These are phyloP conservation scores for Xylaria cubensis DNA, from an alignment of 495 filamentous ascomycete genomes.

Conservation along the genomic window DNA sequence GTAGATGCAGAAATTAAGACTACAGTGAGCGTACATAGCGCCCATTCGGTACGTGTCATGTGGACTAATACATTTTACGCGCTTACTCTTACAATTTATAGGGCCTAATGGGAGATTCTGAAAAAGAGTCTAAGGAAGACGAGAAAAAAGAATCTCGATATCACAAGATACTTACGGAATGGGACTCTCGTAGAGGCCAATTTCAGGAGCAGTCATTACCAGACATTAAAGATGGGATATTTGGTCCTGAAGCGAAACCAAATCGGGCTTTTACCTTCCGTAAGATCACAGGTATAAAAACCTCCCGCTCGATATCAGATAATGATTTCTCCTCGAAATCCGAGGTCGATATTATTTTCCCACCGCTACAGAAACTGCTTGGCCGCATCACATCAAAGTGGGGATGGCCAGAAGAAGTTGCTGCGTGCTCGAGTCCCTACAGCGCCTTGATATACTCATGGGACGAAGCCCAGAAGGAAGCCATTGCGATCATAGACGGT, in stretches of 20 bases:
- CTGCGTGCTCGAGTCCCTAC: conserved; percentile 9
- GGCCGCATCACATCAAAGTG: conserved; percentile 16
- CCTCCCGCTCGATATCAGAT: background rate
- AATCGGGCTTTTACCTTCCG: conserved; percentile 14
- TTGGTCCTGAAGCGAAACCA: conserved; percentile 2
- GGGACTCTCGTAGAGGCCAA: background rate
- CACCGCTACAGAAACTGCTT: conserved; percentile 12
- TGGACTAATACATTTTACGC: background rate
- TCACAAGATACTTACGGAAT: conserved; percentile 3
- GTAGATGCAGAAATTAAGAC: background rate
- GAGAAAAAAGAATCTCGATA: conserved; percentile 4
- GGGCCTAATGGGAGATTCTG: background rate
- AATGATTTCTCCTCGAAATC: background rate
- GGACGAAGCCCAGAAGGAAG: conserved; percentile 20
- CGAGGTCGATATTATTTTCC: conserved; percentile 8
- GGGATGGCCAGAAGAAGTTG: conserved; percentile 15
- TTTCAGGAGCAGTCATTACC: conserved; percentile 2
- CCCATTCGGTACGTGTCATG: background rate
- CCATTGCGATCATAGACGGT: background rate
- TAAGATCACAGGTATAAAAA: background rate
- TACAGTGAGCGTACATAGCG: background rate
- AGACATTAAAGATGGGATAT: background rate
- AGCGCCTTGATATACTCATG: conserved; percentile 10
- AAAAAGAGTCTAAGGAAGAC: background rate
- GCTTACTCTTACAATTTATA: background rate